Conservation (phyloP, 2,329 filamentous ascomycete species). For the Penicillium brasilianum region DNA sequence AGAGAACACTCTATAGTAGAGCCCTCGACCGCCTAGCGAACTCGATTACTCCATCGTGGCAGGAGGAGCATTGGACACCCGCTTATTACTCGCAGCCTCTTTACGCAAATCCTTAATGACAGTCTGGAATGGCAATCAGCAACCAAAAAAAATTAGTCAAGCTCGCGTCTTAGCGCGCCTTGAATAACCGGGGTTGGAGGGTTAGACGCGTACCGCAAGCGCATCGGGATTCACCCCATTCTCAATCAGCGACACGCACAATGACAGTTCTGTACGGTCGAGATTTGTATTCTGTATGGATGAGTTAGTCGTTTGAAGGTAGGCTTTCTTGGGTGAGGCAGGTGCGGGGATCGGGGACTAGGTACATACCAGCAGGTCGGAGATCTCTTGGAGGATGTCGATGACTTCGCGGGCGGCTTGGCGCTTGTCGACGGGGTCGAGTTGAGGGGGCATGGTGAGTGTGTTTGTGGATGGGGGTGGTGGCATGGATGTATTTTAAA, state of each 20-base stretch:
- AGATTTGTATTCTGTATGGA: conserved; percentile 81
- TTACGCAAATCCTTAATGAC: conserved; percentile 54
- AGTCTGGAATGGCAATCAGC: conserved; percentile 34
- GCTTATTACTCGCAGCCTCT: conserved; percentile 41
- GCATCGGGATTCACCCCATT: conserved; percentile 97
- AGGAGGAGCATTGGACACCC: conserved; percentile 28
- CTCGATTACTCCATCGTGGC: conserved; percentile 21
- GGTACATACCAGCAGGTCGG: conserved; percentile 49
- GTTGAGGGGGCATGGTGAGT: conserved; percentile 45
- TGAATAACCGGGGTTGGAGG: background rate
- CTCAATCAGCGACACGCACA: conserved; percentile 96
- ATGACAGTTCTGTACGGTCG: conserved; percentile 85
- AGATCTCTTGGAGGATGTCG: conserved; percentile 58
- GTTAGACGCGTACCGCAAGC: conserved; percentile 72
- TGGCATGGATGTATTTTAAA: background rate
- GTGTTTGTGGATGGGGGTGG: background rate
- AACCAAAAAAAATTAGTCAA: conserved; percentile 6
- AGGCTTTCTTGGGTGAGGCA: background rate
- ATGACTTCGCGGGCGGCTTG: conserved; percentile 57
- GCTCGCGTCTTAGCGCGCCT: conserved; percentile 10
- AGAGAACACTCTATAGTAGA: background rate
- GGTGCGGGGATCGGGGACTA: conserved; percentile 1
- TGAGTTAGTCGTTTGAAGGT: background rate
- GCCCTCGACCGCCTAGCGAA: background rate
- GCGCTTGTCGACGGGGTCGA: conserved; percentile 52